Evolutionary conservation across 108 stramenopile genomes (phyloP), one percentile per base, ranked within the genome.

Genomic region (Mediolabrus comicus): DNA sequence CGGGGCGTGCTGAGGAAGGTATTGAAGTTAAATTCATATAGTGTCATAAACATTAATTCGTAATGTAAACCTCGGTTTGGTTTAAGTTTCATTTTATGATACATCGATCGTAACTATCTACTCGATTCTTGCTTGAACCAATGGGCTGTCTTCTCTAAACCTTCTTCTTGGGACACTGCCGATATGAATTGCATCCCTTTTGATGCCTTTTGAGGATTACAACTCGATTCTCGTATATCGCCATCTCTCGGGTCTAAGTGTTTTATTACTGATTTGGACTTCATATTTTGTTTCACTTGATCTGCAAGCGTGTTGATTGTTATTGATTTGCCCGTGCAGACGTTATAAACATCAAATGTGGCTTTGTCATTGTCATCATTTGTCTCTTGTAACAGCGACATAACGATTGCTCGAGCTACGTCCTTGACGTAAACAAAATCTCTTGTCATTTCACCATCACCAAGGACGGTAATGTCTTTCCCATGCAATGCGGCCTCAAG

Each of bases 401-500:
- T 65, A 16, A 89, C 82, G 28, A 92, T 85, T 8, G 99, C 99
- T 10, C 74, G 65, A 1, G 99, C 99, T 7, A 98, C 99, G 82
- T 99, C 99, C 52, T 82, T 86, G 30, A 99, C 99, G 77, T 87
- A 98, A 31, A 99, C 82, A 69, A 98, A 98, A 83, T 99, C 98
- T 6, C 98, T 83, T 1, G 95, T 98, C 83, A 98, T 99, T 59
- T 74, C 34, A 2, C 99, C 98, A 67, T 95, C 94, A 43, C 99
- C 99, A 73, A 98, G 97, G 6, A 99, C 69, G 12, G 98, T 98
- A 39, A 99, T 79, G 43, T 90, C 67, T 53, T 75, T 77, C 2
- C 89, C 94, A 26, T 87, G 79, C 75, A 94, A 39, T 4, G 92
- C 83, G 35, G 80, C 74, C 59, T 92, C 85, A 38, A 92, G 82